Evolutionary conservation across 2,329 filamentous ascomycete genomes (phyloP), one percentile per base, ranked within the genome.

Genomic region (Ramichloridium luteum): DNA sequence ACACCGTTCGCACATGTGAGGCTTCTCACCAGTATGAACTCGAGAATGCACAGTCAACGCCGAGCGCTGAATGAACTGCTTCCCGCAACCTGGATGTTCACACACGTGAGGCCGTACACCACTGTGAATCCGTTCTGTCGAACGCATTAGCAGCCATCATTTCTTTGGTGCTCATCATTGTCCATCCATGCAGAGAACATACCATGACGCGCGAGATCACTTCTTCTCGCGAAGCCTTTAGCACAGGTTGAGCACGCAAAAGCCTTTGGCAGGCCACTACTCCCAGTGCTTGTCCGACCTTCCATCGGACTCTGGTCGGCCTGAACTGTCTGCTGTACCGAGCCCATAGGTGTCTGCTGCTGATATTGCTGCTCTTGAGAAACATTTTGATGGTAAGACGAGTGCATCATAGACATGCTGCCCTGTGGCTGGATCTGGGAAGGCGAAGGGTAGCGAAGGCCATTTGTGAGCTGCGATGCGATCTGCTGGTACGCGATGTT

Each of bases 21-120:
- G 90, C 61, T 98, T 98, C 63, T 96, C 90, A 43, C 90, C 90
- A 2, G 90, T 96, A 58, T 98, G 90, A 13, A 94, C 86, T 47
- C 90, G 80, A 52, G 82, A 78, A 58, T 96, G 90, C 5, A 98
- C 90, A 1, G 90, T 98, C 55, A 98, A 63, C 13, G 90, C 90
- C 16, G 86, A 94, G 35, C 90, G 74, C 58, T 98, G 90, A 47
- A 98, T 98, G 55, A 98, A 98, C 53, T 88, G 82, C 60, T 96
- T 98, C 43, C 82, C 82, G 56, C 90, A 98, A 32, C 74, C 76
- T 25, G 79, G 79, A 54, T 75, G 83, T 49, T 94, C 86, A 60
- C 90, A 98, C 30, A 88, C 79, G 54, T 98, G 90, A 29, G 90
- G 90, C 37, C 88, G 71, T 36, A 86, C 70, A 27, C 88, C 88